Percentiles rank a stretch among this genome's conserved stretches.
These are phyloP conservation scores for Pyrrhoderma lamaoense DNA, from an alignment of 1,284 basidiomycete species.

Conservation along the genomic window DNA sequence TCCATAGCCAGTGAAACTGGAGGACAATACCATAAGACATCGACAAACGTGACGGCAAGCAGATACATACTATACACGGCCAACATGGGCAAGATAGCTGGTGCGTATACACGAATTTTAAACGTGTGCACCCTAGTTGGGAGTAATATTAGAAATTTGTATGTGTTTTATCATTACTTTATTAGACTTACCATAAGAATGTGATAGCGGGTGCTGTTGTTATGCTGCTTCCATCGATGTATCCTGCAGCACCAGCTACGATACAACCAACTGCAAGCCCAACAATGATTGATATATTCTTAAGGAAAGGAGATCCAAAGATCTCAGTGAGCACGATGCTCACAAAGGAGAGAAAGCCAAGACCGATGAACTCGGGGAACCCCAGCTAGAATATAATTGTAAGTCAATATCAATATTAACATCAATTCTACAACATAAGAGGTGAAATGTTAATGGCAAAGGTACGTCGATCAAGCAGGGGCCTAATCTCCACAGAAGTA, in stretches of 20 bases:
- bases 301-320: slow-evolving; percentile 78
- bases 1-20: slow-evolving; percentile 72
- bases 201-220: slow-evolving; percentile 65
- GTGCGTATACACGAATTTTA: slow-evolving; percentile 71
- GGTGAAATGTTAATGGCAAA: no score
- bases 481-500: background rate
- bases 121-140: slow-evolving; percentile 63
- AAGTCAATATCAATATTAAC: background rate
- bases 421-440: background rate
- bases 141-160: no score
- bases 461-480: no score
- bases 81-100: slow-evolving; percentile 77
- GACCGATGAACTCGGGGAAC: slow-evolving; percentile 76
- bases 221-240: slow-evolving; percentile 61
- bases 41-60: background rate
- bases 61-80: slow-evolving; percentile 60
- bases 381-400: slow-evolving; percentile 44
- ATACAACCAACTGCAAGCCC: slow-evolving; percentile 72
- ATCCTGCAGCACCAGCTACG: slow-evolving; percentile 68
- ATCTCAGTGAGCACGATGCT: slow-evolving; percentile 72
- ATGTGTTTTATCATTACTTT: no score
- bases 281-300: slow-evolving; percentile 71
- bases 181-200: slow-evolving; percentile 54
- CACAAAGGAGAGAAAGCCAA: slow-evolving; percentile 79
- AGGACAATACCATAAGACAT: background rate